These are phyloP conservation scores for Tricholoma bakamatsutake DNA, from an alignment of 768 basidiomycete genomes.

Conservation along the genomic window DNA sequence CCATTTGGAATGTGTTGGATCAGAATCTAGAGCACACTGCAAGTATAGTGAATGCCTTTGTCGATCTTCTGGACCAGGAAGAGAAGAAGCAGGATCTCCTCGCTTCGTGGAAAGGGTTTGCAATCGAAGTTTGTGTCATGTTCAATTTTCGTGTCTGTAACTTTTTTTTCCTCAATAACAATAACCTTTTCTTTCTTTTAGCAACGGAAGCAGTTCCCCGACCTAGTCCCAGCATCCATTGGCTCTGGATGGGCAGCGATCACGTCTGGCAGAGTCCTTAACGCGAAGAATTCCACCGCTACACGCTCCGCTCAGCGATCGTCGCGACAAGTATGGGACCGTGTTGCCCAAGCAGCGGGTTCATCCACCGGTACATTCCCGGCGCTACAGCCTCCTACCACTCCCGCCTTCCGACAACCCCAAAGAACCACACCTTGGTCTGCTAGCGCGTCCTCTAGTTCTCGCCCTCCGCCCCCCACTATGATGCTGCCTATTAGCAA, in stretches of 20 bases:
- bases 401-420: slow-evolving; percentile 35
- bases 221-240: slow-evolving; percentile 51
- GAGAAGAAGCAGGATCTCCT: slow-evolving; percentile 79
- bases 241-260: slow-evolving; percentile 75
- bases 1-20: slow-evolving; percentile 70
- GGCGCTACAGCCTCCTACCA: slow-evolving; percentile 18
- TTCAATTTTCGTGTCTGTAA: not conserved
- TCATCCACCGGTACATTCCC: slow-evolving; percentile 33
- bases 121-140: slow-evolving; percentile 58
- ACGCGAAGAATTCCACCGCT: slow-evolving; percentile 72
- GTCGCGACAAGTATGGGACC: slow-evolving; percentile 74
- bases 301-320: slow-evolving; percentile 49
- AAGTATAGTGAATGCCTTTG: slow-evolving; percentile 63
- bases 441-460: slow-evolving; percentile 26
- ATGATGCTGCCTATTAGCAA: too few relatives aligned
- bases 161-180: not conserved
- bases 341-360: slow-evolving; percentile 78
- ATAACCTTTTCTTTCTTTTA: slow-evolving; percentile 25
- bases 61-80: slow-evolving; percentile 72
- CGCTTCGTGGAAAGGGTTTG: slow-evolving; percentile 77
- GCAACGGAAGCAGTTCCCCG: slow-evolving; percentile 86
- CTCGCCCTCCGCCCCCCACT: slow-evolving; percentile 14
- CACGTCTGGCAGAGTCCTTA: slow-evolving; percentile 75
- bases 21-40: slow-evolving; percentile 62
- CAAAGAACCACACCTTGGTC: slow-evolving; percentile 63